Base-by-base conservation (phyloP, 1,284 basidiomycete genomes). In the Austropuccinia psidii region DNA sequence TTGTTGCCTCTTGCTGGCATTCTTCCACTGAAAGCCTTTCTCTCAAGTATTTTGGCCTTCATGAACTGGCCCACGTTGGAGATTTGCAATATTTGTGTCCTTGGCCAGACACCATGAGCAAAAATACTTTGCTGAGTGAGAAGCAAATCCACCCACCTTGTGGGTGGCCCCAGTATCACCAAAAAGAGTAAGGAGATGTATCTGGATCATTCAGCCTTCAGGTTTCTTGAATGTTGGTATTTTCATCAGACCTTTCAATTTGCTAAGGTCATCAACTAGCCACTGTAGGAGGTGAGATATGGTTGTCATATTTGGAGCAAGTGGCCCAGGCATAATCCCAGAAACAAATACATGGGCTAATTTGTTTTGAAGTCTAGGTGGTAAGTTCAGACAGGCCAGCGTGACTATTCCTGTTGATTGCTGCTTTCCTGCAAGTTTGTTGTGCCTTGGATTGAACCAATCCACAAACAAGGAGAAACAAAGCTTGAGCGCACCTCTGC, bases 51-150 rank as follows among this genome's bases (percentile, higher is more conserved):
- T n/a, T n/a, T n/a, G n/a, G n/a, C n/a, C n/a, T n/a, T n/a, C n/a
- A n/a, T n/a, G n/a, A n/a, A n/a, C n/a, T n/a, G n/a, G n/a, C n/a
- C n/a, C 4, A n/a, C n/a, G n/a, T n/a, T n/a, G n/a, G n/a, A n/a
- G n/a, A n/a, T n/a, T n/a, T n/a, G n/a, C n/a, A n/a, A n/a, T n/a
- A n/a, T n/a, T n/a, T n/a, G n/a, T n/a, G n/a, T n/a, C n/a, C n/a
- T n/a, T n/a, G n/a, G n/a, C n/a, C n/a, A n/a, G n/a, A n/a, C 43
- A 66, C 62, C 62, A 66, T 35, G 62, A 33, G 47, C 62, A 66
- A 35, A 35, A 66, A 5, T n/a, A 13, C 9, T 19, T 66, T 0
- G 62, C 62, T 13, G 41, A 15, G 39, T 66, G 62, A 31, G 62
- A 66, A 8, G 62, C 24, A 49, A 49, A 66, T 4, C 62, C 62